Percentiles rank a stretch among this genome's conserved stretches.
Evolutionary conservation across 164 flowering plant genomes (phyloP).

Genomic region (Akebia trifoliata): DNA sequence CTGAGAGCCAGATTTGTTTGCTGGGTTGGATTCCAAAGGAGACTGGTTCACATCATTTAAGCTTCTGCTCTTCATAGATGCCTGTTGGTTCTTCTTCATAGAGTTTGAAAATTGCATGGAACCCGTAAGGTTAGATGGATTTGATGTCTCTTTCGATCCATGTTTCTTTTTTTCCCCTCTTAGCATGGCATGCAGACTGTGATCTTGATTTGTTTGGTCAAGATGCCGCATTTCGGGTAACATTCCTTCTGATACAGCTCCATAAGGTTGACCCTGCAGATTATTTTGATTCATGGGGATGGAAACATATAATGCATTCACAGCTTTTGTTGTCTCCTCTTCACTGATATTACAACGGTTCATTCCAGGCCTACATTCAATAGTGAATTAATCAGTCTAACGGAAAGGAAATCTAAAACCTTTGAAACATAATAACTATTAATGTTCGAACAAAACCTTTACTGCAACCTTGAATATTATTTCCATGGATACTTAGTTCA

Average conservation of each 20-base stretch:
- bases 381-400: constrained; percentile 1
- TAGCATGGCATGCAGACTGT: constrained; percentile 17
- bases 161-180: constrained; percentile 43
- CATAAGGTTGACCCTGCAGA: constrained; percentile 27
- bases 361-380: constrained; percentile 72
- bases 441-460: neutral
- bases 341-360: constrained; percentile 66
- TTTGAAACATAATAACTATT: neutral
- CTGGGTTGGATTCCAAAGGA: constrained; percentile 24
- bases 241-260: constrained; percentile 19
- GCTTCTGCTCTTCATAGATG: constrained; percentile 38
- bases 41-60: constrained; percentile 37
- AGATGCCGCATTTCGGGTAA: constrained; percentile 26
- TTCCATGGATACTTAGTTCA: too few relatives aligned
- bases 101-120: constrained; percentile 24
- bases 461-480: neutral
- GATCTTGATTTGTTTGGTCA: constrained; percentile 24
- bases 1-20: constrained; percentile 24
- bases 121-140: constrained; percentile 24
- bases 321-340: constrained; percentile 75
- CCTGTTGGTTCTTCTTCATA: constrained; percentile 35
- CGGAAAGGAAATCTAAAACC: neutral
- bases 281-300: constrained; percentile 33
- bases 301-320: constrained; percentile 42
- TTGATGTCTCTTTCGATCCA: constrained; percentile 33